Evolutionary conservation across 495 filamentous ascomycete species (phyloP), one percentile per base, ranked within the genome.

Genomic region (Darksidea phi): DNA sequence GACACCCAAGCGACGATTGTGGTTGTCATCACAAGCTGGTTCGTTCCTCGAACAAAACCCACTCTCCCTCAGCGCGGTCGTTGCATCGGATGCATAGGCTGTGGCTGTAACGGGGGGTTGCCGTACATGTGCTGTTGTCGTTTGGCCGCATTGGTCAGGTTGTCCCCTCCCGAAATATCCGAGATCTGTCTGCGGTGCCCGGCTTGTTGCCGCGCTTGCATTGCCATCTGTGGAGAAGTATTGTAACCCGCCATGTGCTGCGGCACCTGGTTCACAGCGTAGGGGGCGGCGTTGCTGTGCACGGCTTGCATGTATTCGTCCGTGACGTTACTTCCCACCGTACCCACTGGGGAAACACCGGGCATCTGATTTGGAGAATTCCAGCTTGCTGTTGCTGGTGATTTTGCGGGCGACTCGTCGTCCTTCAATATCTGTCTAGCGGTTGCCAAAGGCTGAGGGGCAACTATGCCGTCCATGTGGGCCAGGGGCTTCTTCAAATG

Each of bases 361-460:
- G 74, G 59, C 1, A 68, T 18, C 68, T 74, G 57, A 67, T 73
- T 58, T 63, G 78, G 67, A 69, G 80, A 81, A 73, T 76, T 75
- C 81, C 61, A 84, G 75, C 67, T 78, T 73, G 57, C 78, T 70
- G 54, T 76, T 73, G 66, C 76, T 57, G 74, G 67, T 67, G 79
- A 67, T 76, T 72, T 87, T 0, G 85, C 87, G 7, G 90, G 90
- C 23, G 90, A 91, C 48, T 86, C 84, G 63, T 93, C 90, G 62
- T 91, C 88, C 69, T 95, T 95, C 59, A 92, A 73, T 1, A 84
- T 84, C 36, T 82, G 84, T 8, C 74, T 75, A 41, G 66, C 61
- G 6, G 59, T 56, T 17, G 79, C 77, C 20, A 86, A 84, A 55
- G 67, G 76, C 56, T 82, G 83, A 42, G 66, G 63, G 48, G 68